A percentile compares a stretch with the other conserved stretches of the same genome.
These are phyloP conservation scores for Penicillium decumbens DNA, from an alignment of 2,329 filamentous ascomycete genomes.

Conservation along the genomic window DNA sequence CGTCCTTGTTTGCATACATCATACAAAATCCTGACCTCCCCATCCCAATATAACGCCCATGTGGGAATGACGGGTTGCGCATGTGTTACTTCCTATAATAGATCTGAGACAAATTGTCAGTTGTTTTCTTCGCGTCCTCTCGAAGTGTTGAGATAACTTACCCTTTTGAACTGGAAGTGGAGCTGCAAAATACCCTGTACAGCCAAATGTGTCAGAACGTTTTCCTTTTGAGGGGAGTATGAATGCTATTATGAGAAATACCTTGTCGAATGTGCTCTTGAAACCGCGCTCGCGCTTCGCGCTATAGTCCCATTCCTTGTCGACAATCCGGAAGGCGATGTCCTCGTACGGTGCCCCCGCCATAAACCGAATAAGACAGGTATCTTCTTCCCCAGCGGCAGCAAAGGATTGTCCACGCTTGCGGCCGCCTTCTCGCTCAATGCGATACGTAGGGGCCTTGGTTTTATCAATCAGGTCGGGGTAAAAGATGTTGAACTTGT, in stretches of 20 bases:
- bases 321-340: conserved; percentile 93
- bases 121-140: not conserved
- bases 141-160: conserved; percentile 39
- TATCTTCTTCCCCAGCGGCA: conserved; percentile 91
- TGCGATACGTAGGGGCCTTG: conserved; percentile 91
- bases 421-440: conserved; percentile 86
- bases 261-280: conserved; percentile 95
- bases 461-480: conserved; percentile 93
- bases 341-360: conserved; percentile 95
- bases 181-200: conserved; percentile 83
- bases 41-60: conserved; percentile 16
- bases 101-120: conserved; percentile 33
- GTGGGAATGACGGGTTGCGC: conserved; percentile 13
- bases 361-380: conserved; percentile 91
- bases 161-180: conserved; percentile 98
- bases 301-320: conserved; percentile 98
- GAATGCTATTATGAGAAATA: conserved; percentile 43
- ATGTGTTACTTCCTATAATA: conserved; percentile 47
- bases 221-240: not conserved
- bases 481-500: conserved; percentile 99
- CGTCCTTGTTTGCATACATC: conserved; percentile 13
- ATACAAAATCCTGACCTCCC: conserved; percentile 3
- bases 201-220: conserved; percentile 8
- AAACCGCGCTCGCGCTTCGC: conserved; percentile 93
- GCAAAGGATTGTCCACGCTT: conserved; percentile 88